Base-by-base conservation (phyloP, 2,329 filamentous ascomycete species). In the Paecilomyces sp. region DNA sequence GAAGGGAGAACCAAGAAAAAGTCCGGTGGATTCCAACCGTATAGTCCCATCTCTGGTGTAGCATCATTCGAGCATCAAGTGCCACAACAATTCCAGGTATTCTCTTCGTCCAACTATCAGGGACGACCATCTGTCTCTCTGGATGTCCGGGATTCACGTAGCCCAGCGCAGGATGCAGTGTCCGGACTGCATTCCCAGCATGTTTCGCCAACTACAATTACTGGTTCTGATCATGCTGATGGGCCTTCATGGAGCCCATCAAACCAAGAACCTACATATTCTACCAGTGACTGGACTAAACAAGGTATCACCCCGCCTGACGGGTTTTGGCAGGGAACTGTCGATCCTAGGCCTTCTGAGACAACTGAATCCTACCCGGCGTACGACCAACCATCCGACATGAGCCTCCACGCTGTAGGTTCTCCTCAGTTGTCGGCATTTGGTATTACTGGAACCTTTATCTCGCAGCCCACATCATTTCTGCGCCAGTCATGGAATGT, bases 1-100 rank as follows among this genome's bases (percentile, higher is more conserved):
- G 87, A 88, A 61, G 89, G 89, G 3, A 83, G 89, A 59, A 81
- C 83, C 56, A 88, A 85, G 70, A 85, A 83, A 73, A 82, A 47
- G 18, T 8, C 41, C n/a, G 9, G 1, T 30, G 51, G 22, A 53
- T 22, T 53, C 8, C n/a, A 47, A 5, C 8, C 41, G n/a, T 47
- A 47, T 22, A 15, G n/a, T 9, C 41, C 7, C 18, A 6, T 18
- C 18, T 22, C 41, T 9, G 15, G 41, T 18, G 41, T 47, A 9
- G 5, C 18, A 6, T 47, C 41, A 47, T 47, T 47, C 18, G 41
- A 47, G 41, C n/a, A 47, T 15, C 41, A 47, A 18, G n/a, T n/a
- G 3, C 41, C 41, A 2, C 15, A n/a, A 5, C 15, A 18, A 5
- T 47, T 47, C 3, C 41, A 47, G 41, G n/a, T 47, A 9, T 47